Evolutionary conservation across 2,329 filamentous ascomycete species (phyloP).

Genomic region (Neurospora sp.): DNA sequence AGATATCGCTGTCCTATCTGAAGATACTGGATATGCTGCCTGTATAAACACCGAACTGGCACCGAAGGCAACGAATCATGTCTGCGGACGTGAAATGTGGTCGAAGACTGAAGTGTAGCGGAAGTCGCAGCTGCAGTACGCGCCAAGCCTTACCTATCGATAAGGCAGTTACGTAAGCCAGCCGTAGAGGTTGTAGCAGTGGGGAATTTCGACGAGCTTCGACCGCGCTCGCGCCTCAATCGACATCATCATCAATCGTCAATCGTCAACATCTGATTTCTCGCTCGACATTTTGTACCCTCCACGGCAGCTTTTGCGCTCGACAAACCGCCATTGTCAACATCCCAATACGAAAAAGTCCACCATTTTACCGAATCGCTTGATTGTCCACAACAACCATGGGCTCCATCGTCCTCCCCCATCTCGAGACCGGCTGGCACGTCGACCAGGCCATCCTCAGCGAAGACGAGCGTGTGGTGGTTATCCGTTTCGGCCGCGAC

Average conservation of each 20-base stretch:
- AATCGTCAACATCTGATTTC: not conserved
- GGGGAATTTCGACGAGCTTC: not conserved
- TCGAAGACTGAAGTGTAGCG: not conserved
- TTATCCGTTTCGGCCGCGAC: conserved; percentile 89
- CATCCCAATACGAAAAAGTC: not conserved
- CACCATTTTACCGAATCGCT: not conserved
- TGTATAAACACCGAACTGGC: too few species aligned
- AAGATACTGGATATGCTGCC: too few species aligned
- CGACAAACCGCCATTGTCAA: rapidly evolving
- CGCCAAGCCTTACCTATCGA: not conserved
- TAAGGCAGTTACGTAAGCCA: not conserved
- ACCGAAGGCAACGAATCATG: not conserved
- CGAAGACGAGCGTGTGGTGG: conserved; percentile 85
- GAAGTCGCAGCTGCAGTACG: not conserved
- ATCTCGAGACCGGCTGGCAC: conserved; percentile 89
- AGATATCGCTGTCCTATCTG: too few species aligned
- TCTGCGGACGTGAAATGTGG: not conserved
- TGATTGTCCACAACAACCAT: conserved; percentile 22
- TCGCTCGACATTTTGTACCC: not conserved
- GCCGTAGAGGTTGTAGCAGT: not conserved
- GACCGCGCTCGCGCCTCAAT: not conserved
- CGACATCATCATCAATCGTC: not conserved
- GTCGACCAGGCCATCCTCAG: conserved; percentile 70
- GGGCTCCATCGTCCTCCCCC: conserved; percentile 86
- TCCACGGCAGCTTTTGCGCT: not conserved